A percentile compares a stretch with the other conserved stretches of the same genome.
Evolutionary conservation across 129 eudicot species (phyloP).

Genomic region (Artemisia annua): DNA sequence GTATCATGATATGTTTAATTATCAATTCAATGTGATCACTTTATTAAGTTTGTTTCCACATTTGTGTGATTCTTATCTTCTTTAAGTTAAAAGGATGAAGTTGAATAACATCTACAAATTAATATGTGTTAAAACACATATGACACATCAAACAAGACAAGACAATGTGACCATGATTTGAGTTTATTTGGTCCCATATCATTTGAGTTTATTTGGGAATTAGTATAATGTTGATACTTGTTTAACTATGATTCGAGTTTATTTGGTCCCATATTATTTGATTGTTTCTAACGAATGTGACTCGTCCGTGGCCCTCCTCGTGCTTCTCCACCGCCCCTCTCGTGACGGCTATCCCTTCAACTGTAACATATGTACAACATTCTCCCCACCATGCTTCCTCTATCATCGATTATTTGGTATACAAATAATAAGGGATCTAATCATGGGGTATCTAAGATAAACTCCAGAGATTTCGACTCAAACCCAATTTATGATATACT

Average conservation of each 20-base stretch:
- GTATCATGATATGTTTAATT: neutral
- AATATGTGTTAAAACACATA: neutral
- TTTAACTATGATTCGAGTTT: conserved; percentile 27
- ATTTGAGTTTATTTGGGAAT: conserved; percentile 28
- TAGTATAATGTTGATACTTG: conserved; percentile 9
- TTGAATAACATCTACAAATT: no score
- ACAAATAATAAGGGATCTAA: neutral
- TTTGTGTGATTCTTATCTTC: no score
- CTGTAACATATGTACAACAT: neutral
- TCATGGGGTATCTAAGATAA: conserved; percentile 12
- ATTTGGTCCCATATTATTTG: conserved; percentile 29
- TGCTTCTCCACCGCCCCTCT: conserved; percentile 23
- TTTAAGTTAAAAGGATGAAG: no score
- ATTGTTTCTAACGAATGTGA: conserved; percentile 25
- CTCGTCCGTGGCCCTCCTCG: conserved; percentile 26
- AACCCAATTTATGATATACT: no score
- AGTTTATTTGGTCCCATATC: conserved; percentile 28
- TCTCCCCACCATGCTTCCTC: conserved; percentile 9
- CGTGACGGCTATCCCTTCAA: conserved; percentile 20
- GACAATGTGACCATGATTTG: conserved; percentile 19
- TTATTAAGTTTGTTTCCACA: no score
- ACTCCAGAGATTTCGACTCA: conserved; percentile 4
- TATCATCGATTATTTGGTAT: conserved; percentile 3
- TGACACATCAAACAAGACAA: conserved; percentile 12
- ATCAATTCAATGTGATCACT: no score